A percentile compares a stretch with the other conserved stretches of the same genome.
Conservation (phyloP, 805 yeast species). For the Zygosaccharomyces lentus region DNA sequence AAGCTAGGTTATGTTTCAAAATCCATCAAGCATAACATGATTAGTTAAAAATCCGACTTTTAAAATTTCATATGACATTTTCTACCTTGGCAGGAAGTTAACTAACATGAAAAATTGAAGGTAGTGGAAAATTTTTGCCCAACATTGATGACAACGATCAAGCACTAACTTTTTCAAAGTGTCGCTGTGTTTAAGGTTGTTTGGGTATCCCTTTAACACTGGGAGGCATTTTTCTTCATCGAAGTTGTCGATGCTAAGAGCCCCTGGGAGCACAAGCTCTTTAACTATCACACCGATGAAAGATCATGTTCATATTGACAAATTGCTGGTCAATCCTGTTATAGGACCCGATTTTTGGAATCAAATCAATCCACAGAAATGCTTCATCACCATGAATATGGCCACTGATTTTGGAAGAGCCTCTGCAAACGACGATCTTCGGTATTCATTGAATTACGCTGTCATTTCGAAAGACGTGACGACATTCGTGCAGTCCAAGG, state of each 20-base stretch:
- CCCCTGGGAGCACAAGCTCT: neutral
- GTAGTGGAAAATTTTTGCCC: neutral
- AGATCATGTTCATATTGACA: conserved; percentile 44
- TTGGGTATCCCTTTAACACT: neutral
- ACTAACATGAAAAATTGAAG: neutral
- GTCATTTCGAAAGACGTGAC: conserved; percentile 66
- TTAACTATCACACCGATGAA: conserved; percentile 6
- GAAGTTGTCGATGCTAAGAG: neutral
- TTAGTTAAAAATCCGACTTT: too few relatives aligned
- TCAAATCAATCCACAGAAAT: conserved; percentile 61
- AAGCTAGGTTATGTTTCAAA: neutral
- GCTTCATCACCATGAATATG: conserved; percentile 54
- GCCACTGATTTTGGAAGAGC: conserved; percentile 67
- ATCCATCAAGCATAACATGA: neutral
- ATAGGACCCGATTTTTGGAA: conserved; percentile 77
- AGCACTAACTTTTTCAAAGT: neutral
- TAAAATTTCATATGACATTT: neutral
- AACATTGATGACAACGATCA: neutral
- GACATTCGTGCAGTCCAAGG: conserved; percentile 41
- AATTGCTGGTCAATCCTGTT: conserved; percentile 56
- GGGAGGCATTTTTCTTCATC: neutral
- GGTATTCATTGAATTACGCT: conserved; percentile 84
- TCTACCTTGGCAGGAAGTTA: neutral
- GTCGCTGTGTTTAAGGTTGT: neutral
- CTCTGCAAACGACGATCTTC: conserved; percentile 75